Base-by-base conservation (phyloP, 2,329 filamentous ascomycete genomes). In the Arthrocladium fulminans region DNA sequence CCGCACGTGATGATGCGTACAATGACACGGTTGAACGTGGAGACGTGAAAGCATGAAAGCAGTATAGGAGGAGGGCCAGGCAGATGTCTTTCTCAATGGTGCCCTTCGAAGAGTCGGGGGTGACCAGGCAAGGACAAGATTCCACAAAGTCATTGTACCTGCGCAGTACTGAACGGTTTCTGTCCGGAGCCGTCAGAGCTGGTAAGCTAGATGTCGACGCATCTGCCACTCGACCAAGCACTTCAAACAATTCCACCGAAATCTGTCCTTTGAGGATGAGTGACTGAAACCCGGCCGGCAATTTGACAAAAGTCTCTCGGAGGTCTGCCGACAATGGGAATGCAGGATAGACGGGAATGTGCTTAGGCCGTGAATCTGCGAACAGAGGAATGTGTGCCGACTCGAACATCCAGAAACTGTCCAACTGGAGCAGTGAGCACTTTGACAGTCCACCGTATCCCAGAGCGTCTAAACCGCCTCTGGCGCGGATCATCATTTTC, bases 271-370 rank as follows among this genome's bases (percentile, higher is more conserved):
- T 47, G 12, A 47, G 3, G 22, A 47, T 19, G 2, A 47, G 29
- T 10, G 44, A 47, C 34, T 47, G 44, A 19, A 47, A 47, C 6
- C 44, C 44, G 44, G 20, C n/a, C n/a, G 44, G 44, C 13, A 47
- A 22, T 39, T 39, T 47, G 12, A 47, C 15, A 23, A 38, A 47
- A 4, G 29, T 20, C 5, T 47, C 44, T 39, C 44, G 32, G 12
- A 47, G 23, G n/a, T 47, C 32, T 27, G 17, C 29, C 15, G 44
- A 47, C 24, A 47, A 29, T 38, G 44, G 44, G 29, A 47, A 47
- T 23, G 44, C 44, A 19, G 44, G 44, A 20, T 47, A 47, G 7
- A 47, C 32, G 2, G 29, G 22, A 9, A 20, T 19, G n/a, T 47
- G 32, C 25, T 38, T 20, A 10, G 22, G 23, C 10, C 44, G 29